These are phyloP conservation scores for Marsdenia floribunda DNA, from an alignment of 257 asterid species.

Conservation along the genomic window DNA sequence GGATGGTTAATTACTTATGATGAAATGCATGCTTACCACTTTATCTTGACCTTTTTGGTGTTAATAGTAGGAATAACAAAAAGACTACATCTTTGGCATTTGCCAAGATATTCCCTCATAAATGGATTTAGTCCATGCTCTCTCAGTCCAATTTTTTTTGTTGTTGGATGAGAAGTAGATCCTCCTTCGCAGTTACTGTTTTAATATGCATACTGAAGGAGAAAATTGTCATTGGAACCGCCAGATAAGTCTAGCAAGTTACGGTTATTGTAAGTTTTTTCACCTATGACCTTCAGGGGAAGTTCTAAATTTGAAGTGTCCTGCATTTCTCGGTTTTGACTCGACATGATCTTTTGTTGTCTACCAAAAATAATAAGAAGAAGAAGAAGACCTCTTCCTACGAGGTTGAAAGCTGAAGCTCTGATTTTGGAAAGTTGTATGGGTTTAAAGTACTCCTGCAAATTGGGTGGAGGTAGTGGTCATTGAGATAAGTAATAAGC, in stretches of 20 bases:
- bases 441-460: neutral
- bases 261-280: neutral
- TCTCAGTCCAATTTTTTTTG: neutral
- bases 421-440: neutral
- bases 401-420: neutral
- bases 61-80: neutral
- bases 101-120: neutral
- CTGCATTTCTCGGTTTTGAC: neutral
- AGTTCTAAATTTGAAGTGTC: neutral
- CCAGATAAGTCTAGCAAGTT: neutral
- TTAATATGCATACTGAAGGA: neutral
- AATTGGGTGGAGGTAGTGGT: constrained; percentile 33
- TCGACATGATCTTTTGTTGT: neutral
- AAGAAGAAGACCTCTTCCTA: too few relatives aligned
- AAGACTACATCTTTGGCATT: neutral
- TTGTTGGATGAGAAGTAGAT: neutral
- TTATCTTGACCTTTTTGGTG: neutral
- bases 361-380: neutral
- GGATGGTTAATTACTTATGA: neutral
- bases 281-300: neutral
- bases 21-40: neutral
- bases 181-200: neutral
- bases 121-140: neutral
- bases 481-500: constrained; percentile 45
- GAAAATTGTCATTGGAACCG: neutral